Evolutionary conservation across 345 rosid genomes (phyloP), one percentile per base, ranked within the genome.

Genomic region (Camelina neglecta): DNA sequence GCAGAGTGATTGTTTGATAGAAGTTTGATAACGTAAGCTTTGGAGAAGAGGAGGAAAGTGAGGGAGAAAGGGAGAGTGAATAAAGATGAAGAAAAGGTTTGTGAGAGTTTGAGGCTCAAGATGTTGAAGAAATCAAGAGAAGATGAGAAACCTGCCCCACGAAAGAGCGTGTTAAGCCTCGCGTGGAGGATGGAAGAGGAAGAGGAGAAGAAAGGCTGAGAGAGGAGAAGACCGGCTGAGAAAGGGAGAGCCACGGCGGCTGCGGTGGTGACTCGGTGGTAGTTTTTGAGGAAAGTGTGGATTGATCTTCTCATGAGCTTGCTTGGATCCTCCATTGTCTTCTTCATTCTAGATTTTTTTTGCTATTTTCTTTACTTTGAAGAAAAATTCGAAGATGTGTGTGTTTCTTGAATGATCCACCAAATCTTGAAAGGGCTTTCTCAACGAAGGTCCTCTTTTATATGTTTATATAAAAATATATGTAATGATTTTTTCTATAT

Each of bases 81-180:
- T 38, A 92, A 36, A 13, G 80, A 84, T 10, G 92, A 83, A 70
- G 85, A 79, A 68, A 90, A 72, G 26, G 96, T 92, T 73, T 94
- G 93, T 2, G 97, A 85, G 81, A 94, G 84, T 72, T 94, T 94
- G 67, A 82, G 82, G 66, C 68, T 79, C 60, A 92, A 77, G 51
- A 88, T 51, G 33, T 65, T 76, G 84, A 87, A 89, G 77, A 87
- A 84, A 5, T 73, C 83, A 0, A 86, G 85, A 33, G 90, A 85
- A 55, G 90, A 83, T 38, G 96, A 92, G 83, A 94, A 88, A 10
- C 90, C 93, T 0, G 96, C 94, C 0, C 90, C 95, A 0, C 71
- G 69, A 59, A 85, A 90, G 45, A 92, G 86, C 60, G 72, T 49
- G 35, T 35, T 73, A 15, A 93, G 65, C 21, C 82, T 88, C 49